Conservation (phyloP, 2,329 filamentous ascomycete genomes). For the Periglandula ipomoeae region DNA sequence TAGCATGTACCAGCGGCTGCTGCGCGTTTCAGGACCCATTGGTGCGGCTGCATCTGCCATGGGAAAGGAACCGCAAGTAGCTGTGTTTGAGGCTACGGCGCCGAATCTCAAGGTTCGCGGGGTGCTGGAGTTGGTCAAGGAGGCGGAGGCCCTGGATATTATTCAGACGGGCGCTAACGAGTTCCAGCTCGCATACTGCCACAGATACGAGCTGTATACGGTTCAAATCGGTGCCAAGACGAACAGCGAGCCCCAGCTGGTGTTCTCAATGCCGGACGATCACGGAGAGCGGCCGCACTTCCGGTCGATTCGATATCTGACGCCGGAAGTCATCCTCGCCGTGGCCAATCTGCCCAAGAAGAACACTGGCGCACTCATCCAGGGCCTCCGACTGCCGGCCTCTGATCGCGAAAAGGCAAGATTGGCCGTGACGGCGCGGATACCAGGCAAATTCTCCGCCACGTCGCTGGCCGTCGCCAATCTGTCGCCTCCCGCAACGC, state of each 20-base stretch:
- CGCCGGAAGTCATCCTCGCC: conserved; percentile 47
- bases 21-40: conserved; percentile 54
- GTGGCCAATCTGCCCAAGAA: conserved; percentile 50
- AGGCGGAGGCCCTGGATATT: conserved; percentile 64
- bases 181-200: conserved; percentile 71
- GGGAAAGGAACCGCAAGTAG: conserved; percentile 66
- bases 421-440: conserved; percentile 41
- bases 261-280: conserved; percentile 47
- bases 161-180: conserved; percentile 48
- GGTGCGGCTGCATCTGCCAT: conserved; percentile 74
- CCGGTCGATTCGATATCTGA: conserved; percentile 50
- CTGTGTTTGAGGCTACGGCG: conserved; percentile 59
- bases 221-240: conserved; percentile 46
- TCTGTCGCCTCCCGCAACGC: conserved; percentile 46
- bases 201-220: conserved; percentile 64
- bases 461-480: conserved; percentile 70
- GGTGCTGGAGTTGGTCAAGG: conserved; percentile 39
- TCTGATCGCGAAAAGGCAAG: conserved; percentile 31
- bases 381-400: conserved; percentile 45
- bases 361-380: conserved; percentile 42
- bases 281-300: conserved; percentile 41
- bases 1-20: conserved; percentile 50
- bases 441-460: conserved; percentile 62
- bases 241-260: conserved; percentile 37
- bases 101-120: conserved; percentile 38